Percentiles rank a stretch among this genome's conserved stretches.
phyloP scores from a whole-genome alignment of 768 basidiomycete species.

The Boletus vinaceobasis region DNA sequence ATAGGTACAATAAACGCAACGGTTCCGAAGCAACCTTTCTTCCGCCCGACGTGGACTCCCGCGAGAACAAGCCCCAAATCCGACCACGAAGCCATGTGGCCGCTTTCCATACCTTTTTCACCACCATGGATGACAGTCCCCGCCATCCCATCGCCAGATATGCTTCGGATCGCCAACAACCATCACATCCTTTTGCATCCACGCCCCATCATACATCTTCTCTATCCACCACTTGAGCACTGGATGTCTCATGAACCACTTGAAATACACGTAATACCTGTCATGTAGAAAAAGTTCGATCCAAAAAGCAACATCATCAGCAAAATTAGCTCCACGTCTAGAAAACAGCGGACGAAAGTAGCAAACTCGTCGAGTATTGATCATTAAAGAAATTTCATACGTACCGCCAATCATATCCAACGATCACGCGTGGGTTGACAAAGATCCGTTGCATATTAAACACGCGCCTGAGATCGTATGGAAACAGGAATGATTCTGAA shows the following conservation, averaged over 20 bases:
- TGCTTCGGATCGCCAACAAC: constrained; percentile 34
- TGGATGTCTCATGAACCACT: constrained; percentile 37
- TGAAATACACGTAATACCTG: constrained; percentile 33
- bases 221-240: constrained; percentile 42
- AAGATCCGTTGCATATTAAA: constrained; percentile 37
- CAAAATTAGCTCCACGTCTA: neutral
- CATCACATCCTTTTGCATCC: constrained; percentile 35
- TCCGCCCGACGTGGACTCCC: no score
- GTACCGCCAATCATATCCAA: constrained; percentile 26
- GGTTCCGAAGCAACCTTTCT: neutral
- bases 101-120: neutral
- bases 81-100: no score
- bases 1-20: neutral
- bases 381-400: neutral
- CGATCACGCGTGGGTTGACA: constrained; percentile 39
- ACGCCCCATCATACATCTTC: constrained; percentile 34
- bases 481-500: constrained; percentile 40
- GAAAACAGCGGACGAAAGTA: no score
- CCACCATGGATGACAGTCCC: constrained; percentile 21
- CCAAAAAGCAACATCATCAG: neutral
- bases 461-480: constrained; percentile 41
- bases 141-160: constrained; percentile 23
- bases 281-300: neutral
- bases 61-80: no score
- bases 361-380: no score